Conservation (phyloP, 352 stramenopile genomes). For the Peronosclerospora sorghi region DNA sequence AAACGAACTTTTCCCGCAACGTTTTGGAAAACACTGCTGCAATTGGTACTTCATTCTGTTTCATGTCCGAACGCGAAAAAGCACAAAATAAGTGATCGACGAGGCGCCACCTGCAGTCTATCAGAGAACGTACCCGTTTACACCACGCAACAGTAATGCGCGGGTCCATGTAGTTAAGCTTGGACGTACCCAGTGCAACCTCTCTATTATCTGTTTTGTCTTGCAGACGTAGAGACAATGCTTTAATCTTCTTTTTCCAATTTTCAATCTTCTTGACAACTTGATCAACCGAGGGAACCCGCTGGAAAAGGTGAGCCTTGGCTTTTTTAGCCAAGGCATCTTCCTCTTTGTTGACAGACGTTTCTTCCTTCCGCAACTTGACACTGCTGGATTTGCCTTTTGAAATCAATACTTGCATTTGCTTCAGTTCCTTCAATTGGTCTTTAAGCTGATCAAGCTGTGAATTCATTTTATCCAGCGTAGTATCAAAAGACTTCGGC, state of each 20-base stretch:
- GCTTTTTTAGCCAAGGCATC: slow-evolving; percentile 85
- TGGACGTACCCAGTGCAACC: slow-evolving; percentile 96
- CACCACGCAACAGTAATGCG: slow-evolving; percentile 99
- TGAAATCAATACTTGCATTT: slow-evolving; percentile 83
- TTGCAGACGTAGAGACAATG: slow-evolving; percentile 86
- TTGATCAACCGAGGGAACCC: slow-evolving; percentile 85
- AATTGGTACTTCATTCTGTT: slow-evolving; percentile 92
- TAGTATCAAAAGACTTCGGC: slow-evolving; percentile 93
- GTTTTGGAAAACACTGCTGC: slow-evolving; percentile 98
- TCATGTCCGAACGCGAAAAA: background rate
- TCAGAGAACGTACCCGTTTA: slow-evolving; percentile 89
- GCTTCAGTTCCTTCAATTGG: slow-evolving; percentile 92
- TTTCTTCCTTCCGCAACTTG: slow-evolving; percentile 86
- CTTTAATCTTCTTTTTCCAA: slow-evolving; percentile 92
- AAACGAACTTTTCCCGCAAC: slow-evolving; percentile 99
- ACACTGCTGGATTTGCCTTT: slow-evolving; percentile 85
- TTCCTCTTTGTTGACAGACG: slow-evolving; percentile 78
- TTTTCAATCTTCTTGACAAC: slow-evolving; percentile 90
- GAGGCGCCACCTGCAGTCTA: background rate
- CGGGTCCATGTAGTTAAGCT: slow-evolving; percentile 99
- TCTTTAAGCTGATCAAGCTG: slow-evolving; percentile 89
- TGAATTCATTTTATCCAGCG: slow-evolving; percentile 90
- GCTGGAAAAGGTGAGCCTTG: slow-evolving; percentile 91
- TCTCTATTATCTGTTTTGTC: slow-evolving; percentile 99
- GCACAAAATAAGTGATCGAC: slow-evolving; percentile 4